Evolutionary conservation across 2,329 filamentous ascomycete genomes (phyloP).

Genomic region (Aspergillus sclerotialis): DNA sequence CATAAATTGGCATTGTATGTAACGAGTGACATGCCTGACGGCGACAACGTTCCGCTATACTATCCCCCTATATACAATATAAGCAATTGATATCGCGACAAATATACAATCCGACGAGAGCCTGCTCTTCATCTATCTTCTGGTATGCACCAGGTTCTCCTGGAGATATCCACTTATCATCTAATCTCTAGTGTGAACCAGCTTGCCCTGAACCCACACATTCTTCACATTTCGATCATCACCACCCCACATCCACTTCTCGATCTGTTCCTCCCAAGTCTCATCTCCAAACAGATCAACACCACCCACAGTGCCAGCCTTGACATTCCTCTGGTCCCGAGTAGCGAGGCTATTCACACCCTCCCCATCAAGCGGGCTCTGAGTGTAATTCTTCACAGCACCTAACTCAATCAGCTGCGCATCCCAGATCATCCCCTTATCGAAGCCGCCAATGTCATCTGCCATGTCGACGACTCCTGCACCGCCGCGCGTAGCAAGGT

Average conservation of each 20-base stretch:
- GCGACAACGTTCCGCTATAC: too few relatives aligned
- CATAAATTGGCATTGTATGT: too few relatives aligned
- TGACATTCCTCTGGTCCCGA: slow-evolving; percentile 18
- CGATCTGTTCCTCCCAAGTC: slow-evolving; percentile 74
- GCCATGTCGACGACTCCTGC: slow-evolving; percentile 72
- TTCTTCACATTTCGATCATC: slow-evolving; percentile 72
- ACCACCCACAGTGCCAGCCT: slow-evolving; percentile 44
- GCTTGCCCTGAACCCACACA: neutral
- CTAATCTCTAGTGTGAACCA: neutral
- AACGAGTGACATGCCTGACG: too few relatives aligned
- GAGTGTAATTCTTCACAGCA: neutral
- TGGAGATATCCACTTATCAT: too few relatives aligned
- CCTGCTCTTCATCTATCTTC: too few relatives aligned
- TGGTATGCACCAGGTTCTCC: too few relatives aligned
- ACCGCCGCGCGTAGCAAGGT: slow-evolving; percentile 80
- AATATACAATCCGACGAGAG: too few relatives aligned
- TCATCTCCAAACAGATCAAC: slow-evolving; percentile 92
- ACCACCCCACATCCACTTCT: slow-evolving; percentile 92
- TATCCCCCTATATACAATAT: too few relatives aligned
- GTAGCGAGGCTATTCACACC: slow-evolving; percentile 22
- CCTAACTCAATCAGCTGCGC: slow-evolving; percentile 71
- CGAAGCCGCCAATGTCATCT: slow-evolving; percentile 69
- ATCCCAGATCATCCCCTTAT: slow-evolving; percentile 83
- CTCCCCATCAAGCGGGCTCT: neutral
- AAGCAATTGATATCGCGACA: too few relatives aligned